phyloP scores from a whole-genome alignment of 2,329 filamentous ascomycete species.

The Ophiostoma himal-ulmi region DNA sequence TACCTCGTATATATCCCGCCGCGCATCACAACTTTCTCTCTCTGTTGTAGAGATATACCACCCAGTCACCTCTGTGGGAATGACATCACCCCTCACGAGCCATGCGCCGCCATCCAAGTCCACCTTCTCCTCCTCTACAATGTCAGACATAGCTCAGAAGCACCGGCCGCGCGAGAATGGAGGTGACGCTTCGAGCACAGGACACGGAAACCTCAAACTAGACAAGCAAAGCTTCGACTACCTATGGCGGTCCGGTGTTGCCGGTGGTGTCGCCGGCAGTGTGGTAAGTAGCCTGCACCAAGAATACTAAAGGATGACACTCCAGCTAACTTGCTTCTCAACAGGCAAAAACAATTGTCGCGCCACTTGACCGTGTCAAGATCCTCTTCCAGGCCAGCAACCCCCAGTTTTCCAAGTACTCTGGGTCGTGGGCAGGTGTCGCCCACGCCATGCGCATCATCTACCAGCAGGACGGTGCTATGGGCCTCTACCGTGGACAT shows the following conservation, averaged over 20 bases:
- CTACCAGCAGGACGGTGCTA: slow-evolving; percentile 63
- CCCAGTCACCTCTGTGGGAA: slow-evolving; percentile 35
- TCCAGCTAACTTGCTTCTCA: not conserved
- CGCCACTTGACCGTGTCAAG: slow-evolving; percentile 93
- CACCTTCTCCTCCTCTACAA: slow-evolving; percentile 34
- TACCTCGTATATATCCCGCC: not conserved
- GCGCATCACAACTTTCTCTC: not conserved
- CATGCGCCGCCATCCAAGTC: slow-evolving; percentile 39
- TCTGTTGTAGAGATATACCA: not conserved
- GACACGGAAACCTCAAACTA: slow-evolving; percentile 37
- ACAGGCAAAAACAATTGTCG: slow-evolving; percentile 91
- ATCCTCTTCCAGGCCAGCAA: slow-evolving; percentile 97
- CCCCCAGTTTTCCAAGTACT: slow-evolving; percentile 88
- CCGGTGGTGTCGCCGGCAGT: slow-evolving; percentile 86
- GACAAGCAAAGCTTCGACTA: slow-evolving; percentile 77
- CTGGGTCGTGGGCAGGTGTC: slow-evolving; percentile 80
- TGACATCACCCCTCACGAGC: slow-evolving; percentile 51
- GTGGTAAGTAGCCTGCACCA: slow-evolving; percentile 49
- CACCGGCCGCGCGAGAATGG: slow-evolving; percentile 37
- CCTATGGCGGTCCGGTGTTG: slow-evolving; percentile 72
- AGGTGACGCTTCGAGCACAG: slow-evolving; percentile 35
- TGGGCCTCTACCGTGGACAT: slow-evolving; percentile 85
- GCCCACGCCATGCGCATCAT: slow-evolving; percentile 80
- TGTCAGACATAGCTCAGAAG: slow-evolving; percentile 46
- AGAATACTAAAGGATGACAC: not conserved